Evolutionary conservation across 306 rosid genomes (phyloP), one percentile per base, ranked within the genome.

Genomic region (Malus sieversii): DNA sequence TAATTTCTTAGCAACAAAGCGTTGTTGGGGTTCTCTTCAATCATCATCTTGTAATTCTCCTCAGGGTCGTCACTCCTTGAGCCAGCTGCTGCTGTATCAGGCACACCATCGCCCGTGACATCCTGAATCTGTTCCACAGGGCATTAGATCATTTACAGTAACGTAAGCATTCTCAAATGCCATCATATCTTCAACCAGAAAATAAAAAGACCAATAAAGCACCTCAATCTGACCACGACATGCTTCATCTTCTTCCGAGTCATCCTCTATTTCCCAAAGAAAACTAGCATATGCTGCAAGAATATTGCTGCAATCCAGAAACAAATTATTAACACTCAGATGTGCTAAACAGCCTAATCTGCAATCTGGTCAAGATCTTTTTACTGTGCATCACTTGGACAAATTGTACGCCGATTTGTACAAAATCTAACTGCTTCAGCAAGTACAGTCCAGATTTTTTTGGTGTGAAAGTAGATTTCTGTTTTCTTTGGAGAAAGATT

Each of bases 201-300:
- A 48, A 73, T 75, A 48, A 62, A 73, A 76, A 51, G 52, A 66
- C 71, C 23, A 40, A 71, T 62, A 73, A 30, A 53, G 33, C 80
- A 90, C 96, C 93, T 79, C 58, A 66, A 73, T 66, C 35, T 70
- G 77, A 77, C 72, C 75, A 67, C 76, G 75, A 68, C 23, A 52
- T 10, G 78, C 78, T 82, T 63, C 87, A 63, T 63, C 73, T 44
- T 80, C 85, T 22, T 86, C 83, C 27, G 78, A 82, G 13, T 62
- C 82, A 15, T 85, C 84, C 62, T 86, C 89, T 64, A 80, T 73
- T 83, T 86, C 93, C 97, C 97, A 95, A 32, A 92, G 97, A 85
- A 95, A 92, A 80, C 89, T 84, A 76, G 93, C 84, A 84, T 87
- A 87, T 84, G 96, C 96, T 55, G 92, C 97, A 57, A 90, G 96